Evolutionary conservation across 805 yeast species (phyloP).

Genomic region (Candida pseudofarinosa): DNA sequence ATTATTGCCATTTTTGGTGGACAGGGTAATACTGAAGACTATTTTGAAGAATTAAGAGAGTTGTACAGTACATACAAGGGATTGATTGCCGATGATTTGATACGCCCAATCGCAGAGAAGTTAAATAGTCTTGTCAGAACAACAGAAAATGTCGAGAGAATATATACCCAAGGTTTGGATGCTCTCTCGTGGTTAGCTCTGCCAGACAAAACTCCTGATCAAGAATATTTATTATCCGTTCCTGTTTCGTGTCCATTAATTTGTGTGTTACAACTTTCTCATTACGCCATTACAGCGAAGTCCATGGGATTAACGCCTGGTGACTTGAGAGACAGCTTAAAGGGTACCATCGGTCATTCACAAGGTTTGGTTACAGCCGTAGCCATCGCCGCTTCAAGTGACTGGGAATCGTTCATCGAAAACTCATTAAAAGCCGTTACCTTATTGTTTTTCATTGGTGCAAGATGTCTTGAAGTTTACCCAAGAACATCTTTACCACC

Average conservation of each 20-base stretch:
- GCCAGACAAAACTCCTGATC: slow-evolving; percentile 85
- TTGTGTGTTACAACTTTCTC: slow-evolving; percentile 92
- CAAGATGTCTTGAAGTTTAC: slow-evolving; percentile 83
- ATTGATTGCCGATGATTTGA: slow-evolving; percentile 57
- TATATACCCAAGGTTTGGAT: slow-evolving; percentile 91
- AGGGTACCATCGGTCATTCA: slow-evolving; percentile 84
- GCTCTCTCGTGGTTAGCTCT: slow-evolving; percentile 80
- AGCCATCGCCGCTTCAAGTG: slow-evolving; percentile 74
- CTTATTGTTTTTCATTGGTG: slow-evolving; percentile 87
- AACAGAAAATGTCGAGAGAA: slow-evolving; percentile 75
- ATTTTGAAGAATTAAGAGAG: slow-evolving; percentile 92
- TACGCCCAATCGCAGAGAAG: slow-evolving; percentile 63
- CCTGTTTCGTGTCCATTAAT: slow-evolving; percentile 97
- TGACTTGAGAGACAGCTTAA: slow-evolving; percentile 63
- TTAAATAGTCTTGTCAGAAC: slow-evolving; percentile 65
- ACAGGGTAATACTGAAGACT: slow-evolving; percentile 97
- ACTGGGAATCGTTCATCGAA: slow-evolving; percentile 79
- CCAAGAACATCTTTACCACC: slow-evolving; percentile 96
- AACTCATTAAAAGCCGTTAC: slow-evolving; percentile 76
- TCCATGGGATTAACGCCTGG: slow-evolving; percentile 87
- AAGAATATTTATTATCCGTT: slow-evolving; percentile 80
- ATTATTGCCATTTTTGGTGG: slow-evolving; percentile 94
- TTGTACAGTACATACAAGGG: slow-evolving; percentile 74
- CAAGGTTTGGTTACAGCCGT: slow-evolving; percentile 92
- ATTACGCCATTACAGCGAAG: slow-evolving; percentile 84